phyloP scores from a whole-genome alignment of 305 asterid genomes.

The Plantago rigida region DNA sequence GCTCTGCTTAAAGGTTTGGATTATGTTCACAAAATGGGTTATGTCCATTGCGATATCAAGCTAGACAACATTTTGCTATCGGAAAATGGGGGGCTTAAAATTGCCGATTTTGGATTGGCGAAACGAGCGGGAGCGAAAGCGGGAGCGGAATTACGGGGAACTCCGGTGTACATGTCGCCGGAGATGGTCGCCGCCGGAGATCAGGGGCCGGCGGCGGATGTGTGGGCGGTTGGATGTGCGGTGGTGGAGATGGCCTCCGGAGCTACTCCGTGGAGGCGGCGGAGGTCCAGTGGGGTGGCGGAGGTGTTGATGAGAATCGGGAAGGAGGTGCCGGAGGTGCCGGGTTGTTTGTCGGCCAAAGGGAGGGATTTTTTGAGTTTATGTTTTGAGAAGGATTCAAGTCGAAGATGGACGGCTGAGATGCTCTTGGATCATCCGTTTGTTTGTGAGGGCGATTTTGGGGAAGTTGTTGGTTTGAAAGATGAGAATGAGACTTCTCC shows the following conservation, averaged over 20 bases:
- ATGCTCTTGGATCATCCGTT: slow-evolving; percentile 70
- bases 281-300: slow-evolving; percentile 43
- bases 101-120: slow-evolving; percentile 53
- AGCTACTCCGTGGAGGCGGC: slow-evolving; percentile 25
- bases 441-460: slow-evolving; percentile 20
- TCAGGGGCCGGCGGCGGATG: slow-evolving; percentile 43
- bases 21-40: slow-evolving; percentile 37
- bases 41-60: slow-evolving; percentile 52
- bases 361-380: slow-evolving; percentile 54
- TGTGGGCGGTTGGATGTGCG: slow-evolving; percentile 53
- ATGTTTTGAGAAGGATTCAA: slow-evolving; percentile 49
- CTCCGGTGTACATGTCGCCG: slow-evolving; percentile 52
- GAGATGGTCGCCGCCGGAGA: slow-evolving; percentile 43
- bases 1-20: slow-evolving; percentile 36
- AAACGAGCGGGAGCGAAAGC: slow-evolving; percentile 18
- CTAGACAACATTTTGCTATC: slow-evolving; percentile 38
- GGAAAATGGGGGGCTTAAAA: slow-evolving; percentile 22
- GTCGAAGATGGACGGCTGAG: slow-evolving; percentile 77
- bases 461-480: slow-evolving; percentile 25
- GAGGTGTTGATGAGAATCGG: slow-evolving; percentile 54
- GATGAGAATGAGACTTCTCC: slow-evolving; percentile 37
- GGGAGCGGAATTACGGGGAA: slow-evolving; percentile 35
- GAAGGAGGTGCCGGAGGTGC: slow-evolving; percentile 49
- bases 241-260: slow-evolving; percentile 41
- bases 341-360: slow-evolving; percentile 39